Base-by-base conservation (phyloP, 768 basidiomycete genomes). In the Boletellus sp. region DNA sequence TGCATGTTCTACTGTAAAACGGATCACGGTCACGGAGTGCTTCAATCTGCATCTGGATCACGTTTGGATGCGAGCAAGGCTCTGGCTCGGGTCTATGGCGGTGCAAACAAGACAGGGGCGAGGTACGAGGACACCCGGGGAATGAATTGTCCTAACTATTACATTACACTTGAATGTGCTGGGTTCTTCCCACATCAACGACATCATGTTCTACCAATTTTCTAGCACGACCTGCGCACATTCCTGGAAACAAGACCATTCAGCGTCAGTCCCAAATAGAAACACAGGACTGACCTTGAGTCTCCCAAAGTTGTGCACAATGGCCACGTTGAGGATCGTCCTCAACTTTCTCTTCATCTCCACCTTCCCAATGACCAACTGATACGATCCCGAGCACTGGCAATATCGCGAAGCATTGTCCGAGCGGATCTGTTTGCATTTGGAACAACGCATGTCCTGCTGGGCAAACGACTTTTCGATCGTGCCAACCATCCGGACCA, bases 371-470 rank as follows among this genome's bases (percentile, higher is more conserved):
- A 87, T 62, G 15, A 84, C 88, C 36, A 87, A 74, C 53, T 81
- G 77, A 66, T 87, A 96, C 1, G 83, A 70, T 12, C 94, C 95
- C 16, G 94, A 96, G 65, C 96, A 98, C 23, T 79, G 75, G 64
- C 95, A 97, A 48, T 85, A 86, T 52, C 82, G 72, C 16, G 90
- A 84, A 17, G 97, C 77, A 63, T 92, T 94, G 63, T 94, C 91
- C 41, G 87, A 80, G 55, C 90, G 93, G 52, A 96, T 81, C 70
- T 94, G 91, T 65, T 87, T 83, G 72, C 96, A 99, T 59, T 88
- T 94, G 8, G 74, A 69, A 65, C 96, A 99, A 10, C 83, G 78
- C 53, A 98, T 71, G 65, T 99, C 96, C 68, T 97, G 94, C 61
- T 94, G 86, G 24, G 88, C 79, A 58, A 88, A 93, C 31, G 80